Percentiles rank a stretch among this genome's conserved stretches.
phyloP scores from a whole-genome alignment of 352 stramenopile genomes.

The Globisporangium irregulare region DNA sequence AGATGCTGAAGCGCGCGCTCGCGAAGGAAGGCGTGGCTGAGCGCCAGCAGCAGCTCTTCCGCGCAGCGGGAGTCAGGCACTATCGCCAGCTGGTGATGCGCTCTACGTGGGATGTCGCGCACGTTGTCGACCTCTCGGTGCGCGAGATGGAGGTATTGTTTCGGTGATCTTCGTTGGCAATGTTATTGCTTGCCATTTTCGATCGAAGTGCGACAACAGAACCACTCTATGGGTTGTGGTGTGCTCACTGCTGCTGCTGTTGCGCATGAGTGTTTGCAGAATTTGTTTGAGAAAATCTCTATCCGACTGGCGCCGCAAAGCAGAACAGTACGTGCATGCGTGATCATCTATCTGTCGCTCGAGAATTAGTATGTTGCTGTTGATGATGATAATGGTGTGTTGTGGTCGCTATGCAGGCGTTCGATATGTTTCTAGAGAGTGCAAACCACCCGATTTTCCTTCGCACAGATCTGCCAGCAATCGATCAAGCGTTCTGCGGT shows the following conservation, averaged over 20 bases:
- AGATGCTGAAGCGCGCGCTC: conserved; percentile 64
- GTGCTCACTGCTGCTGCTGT: not conserved
- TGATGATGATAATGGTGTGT: no score
- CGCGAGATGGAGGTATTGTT: conserved; percentile 43
- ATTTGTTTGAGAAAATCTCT: conserved; percentile 56
- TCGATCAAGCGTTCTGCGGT: conserved; percentile 65
- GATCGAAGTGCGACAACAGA: not conserved
- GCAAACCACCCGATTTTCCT: conserved; percentile 63
- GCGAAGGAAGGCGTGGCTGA: conserved; percentile 50
- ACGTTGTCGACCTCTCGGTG: conserved; percentile 63
- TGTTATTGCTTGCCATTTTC: not conserved
- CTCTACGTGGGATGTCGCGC: conserved; percentile 59
- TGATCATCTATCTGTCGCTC: no score
- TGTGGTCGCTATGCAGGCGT: conserved; percentile 32
- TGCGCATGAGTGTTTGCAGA: conserved; percentile 23
- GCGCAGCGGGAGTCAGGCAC: conserved; percentile 46
- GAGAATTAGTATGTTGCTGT: no score
- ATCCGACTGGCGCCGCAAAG: conserved; percentile 44
- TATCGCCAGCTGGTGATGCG: conserved; percentile 52
- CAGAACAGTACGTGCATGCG: conserved; percentile 30
- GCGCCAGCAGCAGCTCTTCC: conserved; percentile 39
- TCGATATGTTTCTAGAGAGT: conserved; percentile 77
- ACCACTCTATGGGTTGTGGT: not conserved
- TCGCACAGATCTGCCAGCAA: conserved; percentile 50
- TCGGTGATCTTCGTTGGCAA: not conserved